phyloP scores from a whole-genome alignment of 2,329 filamentous ascomycete genomes.

The Dothiorella sarmentorum region DNA sequence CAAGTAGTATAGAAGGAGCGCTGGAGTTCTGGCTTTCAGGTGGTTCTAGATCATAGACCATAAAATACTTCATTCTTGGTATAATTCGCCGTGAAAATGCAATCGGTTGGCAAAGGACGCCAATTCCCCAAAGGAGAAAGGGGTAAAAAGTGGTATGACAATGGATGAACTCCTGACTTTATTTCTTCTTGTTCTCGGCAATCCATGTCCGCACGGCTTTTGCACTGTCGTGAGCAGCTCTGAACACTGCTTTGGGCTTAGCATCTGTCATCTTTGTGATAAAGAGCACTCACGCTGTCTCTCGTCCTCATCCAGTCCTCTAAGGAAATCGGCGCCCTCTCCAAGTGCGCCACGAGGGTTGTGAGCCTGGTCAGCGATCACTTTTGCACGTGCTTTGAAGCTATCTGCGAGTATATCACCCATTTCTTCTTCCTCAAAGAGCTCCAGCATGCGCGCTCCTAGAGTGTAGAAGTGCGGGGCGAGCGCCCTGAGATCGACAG shows the following conservation, averaged over 20 bases:
- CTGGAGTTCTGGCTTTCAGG: neutral
- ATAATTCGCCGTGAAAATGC: neutral
- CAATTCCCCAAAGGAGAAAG: neutral
- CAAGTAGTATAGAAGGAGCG: neutral
- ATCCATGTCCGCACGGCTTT: constrained; percentile 47
- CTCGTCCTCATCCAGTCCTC: constrained; percentile 88
- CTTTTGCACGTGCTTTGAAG: constrained; percentile 75
- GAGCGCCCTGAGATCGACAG: constrained; percentile 78
- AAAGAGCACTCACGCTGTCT: constrained; percentile 53
- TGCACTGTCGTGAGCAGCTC: constrained; percentile 47
- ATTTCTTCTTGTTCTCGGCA: constrained; percentile 36
- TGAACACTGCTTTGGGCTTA: constrained; percentile 39
- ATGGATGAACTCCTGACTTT: neutral
- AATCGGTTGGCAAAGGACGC: neutral
- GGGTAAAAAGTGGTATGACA: too few relatives aligned
- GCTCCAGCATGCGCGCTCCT: constrained; percentile 77
- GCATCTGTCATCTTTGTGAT: constrained; percentile 10
- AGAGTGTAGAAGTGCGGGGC: constrained; percentile 86
- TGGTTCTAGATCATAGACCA: constrained; percentile 1
- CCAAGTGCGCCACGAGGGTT: constrained; percentile 70
- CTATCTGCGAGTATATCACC: constrained; percentile 62
- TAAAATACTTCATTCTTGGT: neutral
- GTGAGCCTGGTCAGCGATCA: constrained; percentile 84
- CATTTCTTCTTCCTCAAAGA: constrained; percentile 87
- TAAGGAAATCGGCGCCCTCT: constrained; percentile 74